Base-by-base conservation (phyloP, 1,284 basidiomycete species). In the Exobasidium rhododendri region DNA sequence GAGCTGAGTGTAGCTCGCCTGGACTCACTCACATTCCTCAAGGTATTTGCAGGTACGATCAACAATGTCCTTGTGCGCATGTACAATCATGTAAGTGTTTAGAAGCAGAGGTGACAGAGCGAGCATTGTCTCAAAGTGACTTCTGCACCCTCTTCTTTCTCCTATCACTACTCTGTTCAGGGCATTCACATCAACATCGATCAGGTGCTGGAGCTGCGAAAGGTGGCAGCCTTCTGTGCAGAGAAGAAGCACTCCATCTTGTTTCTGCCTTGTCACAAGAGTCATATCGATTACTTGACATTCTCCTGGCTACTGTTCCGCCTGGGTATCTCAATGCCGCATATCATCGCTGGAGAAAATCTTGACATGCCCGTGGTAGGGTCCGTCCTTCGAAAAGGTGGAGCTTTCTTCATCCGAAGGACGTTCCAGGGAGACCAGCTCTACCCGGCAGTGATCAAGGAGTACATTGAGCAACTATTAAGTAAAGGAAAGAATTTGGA, bases 261-360 rank as follows among this genome's bases (percentile, higher is more conserved):
- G 57, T 80, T 81, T 30, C 64, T 81, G 4, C 80, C 80, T 0
- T 81, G 79, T 62, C 80, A 81, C 67, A 81, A 81, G 58, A 74
- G 71, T 2, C 80, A 81, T 59, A 81, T 81, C 53, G 78, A 78
- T 62, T 75, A 77, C 44, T 68, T 73, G 24, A 67, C 67, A 40
- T 58, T 79, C 22, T 74, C 71, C 0, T 79, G 69, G 70, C 71
- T 78, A 51, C 63, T 78, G 62, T 81, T 75, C 69, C 73, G 80
- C 1, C 71, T 79, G 22, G 80, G 80, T 0, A 69, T 81, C 17
- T 71, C 77, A 0, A 52, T 81, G 7, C 80, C 80, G 7, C 78
- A 81, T 63, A 81, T 81, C 44, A 69, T 81, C 29, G 80, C 80
- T 0, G 80, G 80, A 35, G 77, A 80, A 61, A 81, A 80, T 56